Base-by-base conservation (phyloP, 305 asterid species). In the Fraxinus paxiana region DNA sequence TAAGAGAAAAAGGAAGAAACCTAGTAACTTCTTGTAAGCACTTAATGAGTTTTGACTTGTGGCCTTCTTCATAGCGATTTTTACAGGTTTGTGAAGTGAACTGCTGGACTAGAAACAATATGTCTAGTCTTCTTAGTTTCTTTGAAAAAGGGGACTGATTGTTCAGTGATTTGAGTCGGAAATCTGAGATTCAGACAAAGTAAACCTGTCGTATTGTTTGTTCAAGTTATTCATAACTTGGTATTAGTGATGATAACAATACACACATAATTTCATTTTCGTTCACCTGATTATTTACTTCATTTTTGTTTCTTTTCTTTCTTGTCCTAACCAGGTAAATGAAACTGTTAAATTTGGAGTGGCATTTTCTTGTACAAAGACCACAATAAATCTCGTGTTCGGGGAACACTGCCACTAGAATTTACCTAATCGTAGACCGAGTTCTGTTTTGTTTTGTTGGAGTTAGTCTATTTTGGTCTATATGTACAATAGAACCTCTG, bases 301-400 rank as follows among this genome's bases (percentile, higher is more conserved):
- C 7, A 26, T 6, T 75, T 28, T 28, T 24, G 24, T 37, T 54
- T 2, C 6, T 43, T 28, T n/a, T 26, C 2, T n/a, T 24, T 17
- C 63, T 13, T 65, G 73, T 54, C 20, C 5, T 18, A 74, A 22
- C 20, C 84, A 88, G 90, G 90, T 77, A 79, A 80, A 63, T 88
- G 84, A 88, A 65, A 79, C 15, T 73, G 80, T 34, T 67, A 31
- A 1, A 37, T 65, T 35, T 79, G 80, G 46, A 46, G 30, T 48
- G 83, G 31, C 75, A 24, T 30, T 35, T 77, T 73, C 82, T 67
- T 7, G 13, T 22, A n/a, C 7, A 12, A 22, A 24, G 72, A 7
- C 34, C 28, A 6, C 72, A 8, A 3, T 5, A 63, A 6, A 18
- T 17, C 26, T 6, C 2, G 67, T 18, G 12, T 56, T 18, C 8